Percentiles rank a stretch among this genome's conserved stretches.
Evolutionary conservation across 306 rosid species (phyloP).

Genomic region (Purshia tridentata): DNA sequence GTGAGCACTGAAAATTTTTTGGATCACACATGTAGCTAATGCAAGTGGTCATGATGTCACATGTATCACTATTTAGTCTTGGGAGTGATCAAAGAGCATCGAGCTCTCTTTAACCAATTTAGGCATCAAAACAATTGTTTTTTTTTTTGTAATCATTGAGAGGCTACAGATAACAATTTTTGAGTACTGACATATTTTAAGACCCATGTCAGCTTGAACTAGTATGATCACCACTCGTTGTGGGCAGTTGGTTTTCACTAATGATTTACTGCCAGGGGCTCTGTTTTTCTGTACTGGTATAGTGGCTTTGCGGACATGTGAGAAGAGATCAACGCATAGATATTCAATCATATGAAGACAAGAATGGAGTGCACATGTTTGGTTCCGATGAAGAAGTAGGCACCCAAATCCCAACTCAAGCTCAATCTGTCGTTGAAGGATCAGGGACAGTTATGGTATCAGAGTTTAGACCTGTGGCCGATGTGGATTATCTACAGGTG

Average conservation of each 20-base stretch:
- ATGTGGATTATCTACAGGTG: slow-evolving; percentile 96
- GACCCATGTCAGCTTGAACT: slow-evolving; percentile 20
- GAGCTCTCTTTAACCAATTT: neutral
- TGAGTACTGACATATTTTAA: neutral
- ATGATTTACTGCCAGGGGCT: slow-evolving; percentile 84
- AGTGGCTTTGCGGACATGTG: slow-evolving; percentile 65
- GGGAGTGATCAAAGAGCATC: neutral
- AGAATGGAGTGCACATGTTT: slow-evolving; percentile 42
- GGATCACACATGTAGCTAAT: neutral
- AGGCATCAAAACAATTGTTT: neutral
- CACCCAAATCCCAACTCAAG: slow-evolving; percentile 78
- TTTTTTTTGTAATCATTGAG: neutral
- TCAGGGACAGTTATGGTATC: slow-evolving; percentile 56
- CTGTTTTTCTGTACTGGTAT: slow-evolving; percentile 76
- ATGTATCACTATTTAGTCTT: neutral
- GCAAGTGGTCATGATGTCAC: neutral
- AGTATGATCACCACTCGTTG: slow-evolving; percentile 39
- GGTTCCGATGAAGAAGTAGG: slow-evolving; percentile 73
- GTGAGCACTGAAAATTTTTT: neutral
- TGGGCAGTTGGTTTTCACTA: slow-evolving; percentile 82
- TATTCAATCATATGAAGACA: slow-evolving; percentile 24
- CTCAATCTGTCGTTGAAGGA: slow-evolving; percentile 79
- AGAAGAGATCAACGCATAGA: slow-evolving; percentile 46
- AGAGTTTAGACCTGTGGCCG: slow-evolving; percentile 71
- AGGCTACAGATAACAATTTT: neutral